Evolutionary conservation across 192 early-diverging fungal species (phyloP), one percentile per base, ranked within the genome.

Genomic region (Bifiguratus adelaidae): DNA sequence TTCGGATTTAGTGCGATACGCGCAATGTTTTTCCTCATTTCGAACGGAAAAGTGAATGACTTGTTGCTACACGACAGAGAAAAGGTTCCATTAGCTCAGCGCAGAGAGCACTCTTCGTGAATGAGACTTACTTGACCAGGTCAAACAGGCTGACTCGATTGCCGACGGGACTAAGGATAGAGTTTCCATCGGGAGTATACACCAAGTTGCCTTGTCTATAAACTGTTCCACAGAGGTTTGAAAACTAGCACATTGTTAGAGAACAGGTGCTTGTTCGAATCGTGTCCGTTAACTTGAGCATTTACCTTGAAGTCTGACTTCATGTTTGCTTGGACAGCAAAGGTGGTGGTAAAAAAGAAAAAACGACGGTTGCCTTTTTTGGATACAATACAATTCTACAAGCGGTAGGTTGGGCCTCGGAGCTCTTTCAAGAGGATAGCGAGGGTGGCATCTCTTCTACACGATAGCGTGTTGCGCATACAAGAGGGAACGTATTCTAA

Each of bases 211-310:
- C 97, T 55, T 83, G 75, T 46, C 82, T 87, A 65, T 97, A 99
- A 12, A 97, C 97, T 6, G 95, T 94, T 26, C 97, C 97, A 58
- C 89, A 95, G 48, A 99, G 73, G 67, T 97, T 97, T 34, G 91
- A 90, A 58, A 99, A 97, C 77, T 92, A 74, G 26, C 71, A 62
- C 43, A 19, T 9, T 1, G 27, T 19, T 19, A 44, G 8, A 24
- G 37, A 11, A 43, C 37, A 28, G 16, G 21, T n/a, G 13, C 15
- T 41, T 30, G 33, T 22, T n/a, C 23, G 12, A 19, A 15, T 19
- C 8, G 15, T 21, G 13, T 7, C 9, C 19, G 2, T 3, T 4
- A 43, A 1, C 2, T 20, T 22, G 3, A 26, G 18, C 4, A 52
- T 52, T 30, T 59, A 52, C 63, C 54, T 66, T 66, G 49, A 66